Base-by-base conservation (phyloP, 148 eudicot species). In the Bassia scoparia region DNA sequence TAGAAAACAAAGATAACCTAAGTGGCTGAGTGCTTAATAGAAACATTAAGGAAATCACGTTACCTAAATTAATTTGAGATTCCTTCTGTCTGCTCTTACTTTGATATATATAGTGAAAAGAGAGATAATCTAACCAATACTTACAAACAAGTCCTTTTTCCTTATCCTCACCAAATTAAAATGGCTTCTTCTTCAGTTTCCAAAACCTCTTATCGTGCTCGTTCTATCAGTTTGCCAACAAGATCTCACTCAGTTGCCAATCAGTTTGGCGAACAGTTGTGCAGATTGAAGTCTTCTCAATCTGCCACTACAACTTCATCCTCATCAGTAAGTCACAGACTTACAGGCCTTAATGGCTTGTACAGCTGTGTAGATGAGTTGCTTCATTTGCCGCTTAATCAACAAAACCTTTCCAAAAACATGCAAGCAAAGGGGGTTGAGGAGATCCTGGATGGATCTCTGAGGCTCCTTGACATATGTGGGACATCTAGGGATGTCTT, bases 391-490 rank as follows among this genome's bases (percentile, higher is more conserved):
- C 84, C 79, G 2, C 61, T 61, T 55, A 75, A 59, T 24, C 83
- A 80, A 70, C 74, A 75, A 59, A 31, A 27, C 37, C 38, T 79
- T 2, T 64, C 81, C 10, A 54, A 71, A 46, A 69, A 49, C 20
- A 48, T 43, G 21, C 52, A 68, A 1, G 13, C 73, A 30, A 76
- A 73, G 66, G 73, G 69, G 61, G 77, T 31, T n/a, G 83, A 80
- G 49, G 80, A 69, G 24, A 61, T 63, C n/a, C 72, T 81, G 59
- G 86, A 83, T 34, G 81, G 84, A 30, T 79, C 83, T 68, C 70
- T 85, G 8, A 69, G 74, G 73, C 78, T 87, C 30, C 76, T 87
- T 48, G 90, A 87, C 75, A 59, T 76, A 10, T 85, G 88, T 70
- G 76, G 80, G 1, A 68, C 76, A 4, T 68, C 84, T 38, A 80